These are phyloP conservation scores for Bifiguratus adelaidae DNA, from an alignment of 192 early-diverging fungal genomes.

Conservation along the genomic window DNA sequence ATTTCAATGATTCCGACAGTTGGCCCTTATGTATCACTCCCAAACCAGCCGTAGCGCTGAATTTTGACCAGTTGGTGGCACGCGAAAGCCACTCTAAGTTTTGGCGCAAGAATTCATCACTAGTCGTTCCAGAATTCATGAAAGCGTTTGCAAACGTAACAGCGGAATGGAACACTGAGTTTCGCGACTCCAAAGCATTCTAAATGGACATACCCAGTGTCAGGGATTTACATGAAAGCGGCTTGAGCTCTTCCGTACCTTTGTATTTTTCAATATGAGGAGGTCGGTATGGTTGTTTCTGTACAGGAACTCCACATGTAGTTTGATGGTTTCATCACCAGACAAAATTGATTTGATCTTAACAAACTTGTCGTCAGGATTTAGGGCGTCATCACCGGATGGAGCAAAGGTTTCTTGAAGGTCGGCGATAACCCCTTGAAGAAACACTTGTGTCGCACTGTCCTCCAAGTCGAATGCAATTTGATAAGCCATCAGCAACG, in stretches of 20 bases:
- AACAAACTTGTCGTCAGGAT: conserved; percentile 19
- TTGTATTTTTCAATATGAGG: conserved; percentile 88
- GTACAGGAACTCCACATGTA: conserved; percentile 92
- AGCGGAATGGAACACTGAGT: conserved; percentile 90
- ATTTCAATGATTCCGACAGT: conserved; percentile 63
- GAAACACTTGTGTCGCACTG: conserved; percentile 94
- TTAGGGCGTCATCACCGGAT: conserved; percentile 27
- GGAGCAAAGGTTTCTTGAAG: conserved; percentile 26
- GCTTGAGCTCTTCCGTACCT: conserved; percentile 25
- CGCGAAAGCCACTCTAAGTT: conserved; percentile 96
- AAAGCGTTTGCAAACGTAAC: conserved; percentile 96
- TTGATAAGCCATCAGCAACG: conserved; percentile 81
- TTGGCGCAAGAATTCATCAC: conserved; percentile 94
- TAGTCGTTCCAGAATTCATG: conserved; percentile 97
- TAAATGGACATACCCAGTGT: conserved; percentile 10
- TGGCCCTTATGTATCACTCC: conserved; percentile 99
- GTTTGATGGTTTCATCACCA: conserved; percentile 82
- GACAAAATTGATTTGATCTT: conserved; percentile 76
- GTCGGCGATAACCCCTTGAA: conserved; percentile 60
- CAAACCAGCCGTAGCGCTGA: conserved; percentile 93
- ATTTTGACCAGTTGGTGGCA: conserved; percentile 98
- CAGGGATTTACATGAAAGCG: background rate
- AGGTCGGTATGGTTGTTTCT: conserved; percentile 96
- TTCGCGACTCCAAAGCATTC: conserved; percentile 81
- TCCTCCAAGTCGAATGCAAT: conserved; percentile 96